Evolutionary conservation across 257 asterid species (phyloP), one percentile per base, ranked within the genome.

Genomic region (Capsicum rhomboideum): DNA sequence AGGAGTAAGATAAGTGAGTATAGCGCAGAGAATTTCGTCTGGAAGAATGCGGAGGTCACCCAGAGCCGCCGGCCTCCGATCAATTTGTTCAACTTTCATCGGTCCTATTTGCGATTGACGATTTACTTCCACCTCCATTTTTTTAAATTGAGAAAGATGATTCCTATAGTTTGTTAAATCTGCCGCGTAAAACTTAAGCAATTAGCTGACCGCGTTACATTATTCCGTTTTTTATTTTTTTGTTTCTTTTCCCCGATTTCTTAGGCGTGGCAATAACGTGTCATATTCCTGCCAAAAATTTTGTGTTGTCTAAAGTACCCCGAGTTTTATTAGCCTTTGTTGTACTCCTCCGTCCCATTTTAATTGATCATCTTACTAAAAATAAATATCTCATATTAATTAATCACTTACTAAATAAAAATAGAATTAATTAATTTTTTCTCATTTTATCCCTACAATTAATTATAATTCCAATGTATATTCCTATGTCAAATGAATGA

Each of bases 41-140:
- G 98, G 98, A 86, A 97, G 88, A 82, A 90, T 82, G 49, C 91
- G 85, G 28, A 95, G 90, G 84, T 91, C 87, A n/a, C 99, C 98
- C 61, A 97, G 91, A 71, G 97, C 99, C 69, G 86, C 92, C 42
- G 82, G 18, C 74, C 99, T 88, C 86, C 99, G 98, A 87, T 94
- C 93, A 44, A 86, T 88, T 7, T 61, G 89, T 85, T 71, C 55
- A 56, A 84, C 63, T 66, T 64, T 53, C 29, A 67, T 61, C 40
- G 40, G 56, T 79, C 20, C 75, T 44, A 59, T 79, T 69, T 50
- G 85, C 86, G 68, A 53, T 82, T 85, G 87, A 23, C 78, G 82
- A 34, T 17, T 46, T 28, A 26, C 80, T 34, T 82, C 72, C 71
- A 78, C 23, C 49, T 90, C 92, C 93, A 85, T 85, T 46, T 20